phyloP scores from a whole-genome alignment of 2,329 filamentous ascomycete species.

The Cercospora beticola region DNA sequence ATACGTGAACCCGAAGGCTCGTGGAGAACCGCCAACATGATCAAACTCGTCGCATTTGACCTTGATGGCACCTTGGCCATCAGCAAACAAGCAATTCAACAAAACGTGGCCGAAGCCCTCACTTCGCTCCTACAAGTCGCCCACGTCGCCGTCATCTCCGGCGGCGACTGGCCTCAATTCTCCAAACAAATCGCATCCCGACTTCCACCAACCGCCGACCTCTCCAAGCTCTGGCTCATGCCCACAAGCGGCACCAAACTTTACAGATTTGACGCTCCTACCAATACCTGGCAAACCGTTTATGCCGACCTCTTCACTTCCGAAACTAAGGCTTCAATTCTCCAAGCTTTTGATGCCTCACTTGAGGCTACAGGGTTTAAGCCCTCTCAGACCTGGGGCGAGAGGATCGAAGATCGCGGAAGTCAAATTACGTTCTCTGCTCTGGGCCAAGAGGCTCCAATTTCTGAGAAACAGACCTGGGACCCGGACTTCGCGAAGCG shows the following conservation, averaged over 20 bases:
- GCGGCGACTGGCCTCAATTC: constrained; percentile 47
- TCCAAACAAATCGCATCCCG: constrained; percentile 44
- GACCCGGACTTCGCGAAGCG: constrained; percentile 45
- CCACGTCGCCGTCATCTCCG: constrained; percentile 45
- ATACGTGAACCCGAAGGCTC: no score
- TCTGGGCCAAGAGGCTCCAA: constrained; percentile 44
- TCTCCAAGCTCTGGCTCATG: constrained; percentile 46
- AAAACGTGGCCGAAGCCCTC: constrained; percentile 38
- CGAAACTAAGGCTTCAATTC: constrained; percentile 12
- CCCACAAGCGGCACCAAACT: constrained; percentile 47
- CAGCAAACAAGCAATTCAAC: constrained; percentile 37
- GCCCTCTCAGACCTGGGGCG: constrained; percentile 43
- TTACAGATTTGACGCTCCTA: constrained; percentile 33
- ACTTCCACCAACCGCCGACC: constrained; percentile 39
- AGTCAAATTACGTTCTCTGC: constrained; percentile 47
- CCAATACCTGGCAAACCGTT: constrained; percentile 26
- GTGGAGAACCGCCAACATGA: constrained; percentile 29
- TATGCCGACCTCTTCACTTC: constrained; percentile 45
- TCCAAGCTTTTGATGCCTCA: constrained; percentile 38
- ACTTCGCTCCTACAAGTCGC: constrained; percentile 41
- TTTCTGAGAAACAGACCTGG: constrained; percentile 41
- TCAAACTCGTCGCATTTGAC: constrained; percentile 41
- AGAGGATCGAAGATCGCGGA: constrained; percentile 45
- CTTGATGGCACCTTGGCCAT: constrained; percentile 42
- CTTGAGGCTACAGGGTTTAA: constrained; percentile 40